Conservation (phyloP, 192 early-diverging fungal genomes). For the Umbelopsis sp. region DNA sequence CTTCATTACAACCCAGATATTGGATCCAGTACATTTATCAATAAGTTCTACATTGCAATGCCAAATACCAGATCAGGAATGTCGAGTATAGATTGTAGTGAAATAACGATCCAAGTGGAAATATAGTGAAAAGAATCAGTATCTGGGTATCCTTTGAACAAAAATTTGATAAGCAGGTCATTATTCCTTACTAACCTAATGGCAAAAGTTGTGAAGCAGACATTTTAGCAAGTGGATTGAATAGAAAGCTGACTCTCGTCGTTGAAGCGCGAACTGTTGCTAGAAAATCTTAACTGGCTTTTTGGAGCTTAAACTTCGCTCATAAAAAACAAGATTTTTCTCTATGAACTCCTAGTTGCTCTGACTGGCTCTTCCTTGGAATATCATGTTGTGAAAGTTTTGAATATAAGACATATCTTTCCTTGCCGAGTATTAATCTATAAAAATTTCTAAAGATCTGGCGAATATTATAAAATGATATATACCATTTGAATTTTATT, state of each 20-base stretch:
- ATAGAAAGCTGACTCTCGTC: neutral
- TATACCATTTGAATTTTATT: neutral
- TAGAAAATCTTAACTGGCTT: neutral
- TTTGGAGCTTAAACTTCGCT: too few relatives aligned
- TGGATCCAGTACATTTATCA: slow-evolving; percentile 96
- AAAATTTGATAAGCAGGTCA: neutral
- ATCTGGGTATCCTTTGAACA: neutral
- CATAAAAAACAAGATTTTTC: too few relatives aligned
- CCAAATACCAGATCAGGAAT: neutral
- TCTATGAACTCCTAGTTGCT: too few relatives aligned
- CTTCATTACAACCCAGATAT: slow-evolving; percentile 99
- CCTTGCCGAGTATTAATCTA: too few relatives aligned
- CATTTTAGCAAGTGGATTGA: neutral
- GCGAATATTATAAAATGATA: neutral
- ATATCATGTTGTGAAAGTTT: too few relatives aligned
- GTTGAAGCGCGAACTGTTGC: neutral
- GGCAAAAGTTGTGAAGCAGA: slow-evolving; percentile 37
- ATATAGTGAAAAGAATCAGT: neutral
- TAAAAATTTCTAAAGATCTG: too few relatives aligned
- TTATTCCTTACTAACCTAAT: slow-evolving; percentile 18
- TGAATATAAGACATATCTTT: too few relatives aligned
- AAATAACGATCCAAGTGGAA: neutral
- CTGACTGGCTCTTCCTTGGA: too few relatives aligned
- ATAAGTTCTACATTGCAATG: slow-evolving; percentile 76
- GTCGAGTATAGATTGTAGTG: neutral